phyloP scores from a whole-genome alignment of 169 alveolate genomes.

The Fabrea salina region DNA sequence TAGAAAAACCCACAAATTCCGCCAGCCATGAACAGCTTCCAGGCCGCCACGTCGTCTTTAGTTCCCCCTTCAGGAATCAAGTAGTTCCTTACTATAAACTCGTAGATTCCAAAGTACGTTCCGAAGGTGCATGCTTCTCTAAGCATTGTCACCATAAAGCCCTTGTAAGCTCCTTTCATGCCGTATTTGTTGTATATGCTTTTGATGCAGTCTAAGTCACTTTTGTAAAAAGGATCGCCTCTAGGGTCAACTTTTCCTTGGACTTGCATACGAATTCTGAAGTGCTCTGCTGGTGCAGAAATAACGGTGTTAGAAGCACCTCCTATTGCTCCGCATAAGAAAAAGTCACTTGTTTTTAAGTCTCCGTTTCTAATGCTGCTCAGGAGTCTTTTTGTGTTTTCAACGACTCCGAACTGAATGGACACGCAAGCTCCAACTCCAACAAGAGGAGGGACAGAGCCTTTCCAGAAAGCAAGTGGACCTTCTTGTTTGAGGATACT shows the following conservation, averaged over 20 bases:
- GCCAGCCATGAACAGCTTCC: slow-evolving; percentile 58
- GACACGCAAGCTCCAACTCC: slow-evolving; percentile 33
- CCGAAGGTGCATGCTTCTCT: slow-evolving; percentile 26
- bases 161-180: not conserved
- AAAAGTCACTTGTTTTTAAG: not conserved
- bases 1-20: slow-evolving; percentile 69
- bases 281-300: slow-evolving; percentile 21
- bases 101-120: slow-evolving; percentile 20
- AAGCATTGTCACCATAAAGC: slow-evolving; percentile 4
- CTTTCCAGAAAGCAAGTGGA: slow-evolving; percentile 21
- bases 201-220: slow-evolving; percentile 20
- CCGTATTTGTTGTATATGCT: slow-evolving; percentile 5
- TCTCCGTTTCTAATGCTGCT: not conserved
- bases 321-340: slow-evolving; percentile 7
- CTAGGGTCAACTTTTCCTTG: slow-evolving; percentile 34
- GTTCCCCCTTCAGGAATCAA: slow-evolving; percentile 26
- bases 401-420: slow-evolving; percentile 25
- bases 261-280: slow-evolving; percentile 15
- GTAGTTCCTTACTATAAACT: not conserved
- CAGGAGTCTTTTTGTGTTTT: slow-evolving; percentile 5
- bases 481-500: slow-evolving; percentile 19
- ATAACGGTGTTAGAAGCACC: slow-evolving; percentile 18
- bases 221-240: slow-evolving; percentile 18
- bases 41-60: slow-evolving; percentile 5
- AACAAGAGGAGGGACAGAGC: not conserved